phyloP scores from a whole-genome alignment of 371 early-diverging fungal genomes.

The Saksenaea oblongispora region DNA sequence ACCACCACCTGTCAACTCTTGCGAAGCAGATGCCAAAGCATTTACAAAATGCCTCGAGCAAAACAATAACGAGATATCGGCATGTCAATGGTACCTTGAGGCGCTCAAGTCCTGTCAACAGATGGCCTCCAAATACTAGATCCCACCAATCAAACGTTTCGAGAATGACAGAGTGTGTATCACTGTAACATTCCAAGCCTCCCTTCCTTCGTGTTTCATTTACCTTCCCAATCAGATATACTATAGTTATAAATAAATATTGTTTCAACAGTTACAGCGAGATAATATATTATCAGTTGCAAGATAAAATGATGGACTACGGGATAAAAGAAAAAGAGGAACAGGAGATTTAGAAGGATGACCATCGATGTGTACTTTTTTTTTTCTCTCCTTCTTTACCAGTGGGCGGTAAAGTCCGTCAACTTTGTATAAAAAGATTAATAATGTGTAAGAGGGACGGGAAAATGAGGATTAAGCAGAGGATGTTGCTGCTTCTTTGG shows the following conservation, averaged over 20 bases:
- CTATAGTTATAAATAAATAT: too few relatives aligned
- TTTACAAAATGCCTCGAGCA: constrained; percentile 79
- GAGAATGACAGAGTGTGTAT: too few relatives aligned
- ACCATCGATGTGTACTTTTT: too few relatives aligned
- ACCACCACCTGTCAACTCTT: constrained; percentile 24
- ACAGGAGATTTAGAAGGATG: too few relatives aligned
- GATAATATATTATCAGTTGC: too few relatives aligned
- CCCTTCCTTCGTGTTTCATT: too few relatives aligned
- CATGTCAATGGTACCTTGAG: constrained; percentile 82
- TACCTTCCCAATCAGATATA: too few relatives aligned
- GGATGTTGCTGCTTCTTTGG: constrained; percentile 20
- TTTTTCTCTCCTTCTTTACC: too few relatives aligned
- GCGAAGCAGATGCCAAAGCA: constrained; percentile 76
- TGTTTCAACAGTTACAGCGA: too few relatives aligned
- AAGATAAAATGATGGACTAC: too few relatives aligned
- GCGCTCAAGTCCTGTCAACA: constrained; percentile 79
- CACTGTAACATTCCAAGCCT: too few relatives aligned
- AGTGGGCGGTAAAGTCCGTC: not conserved
- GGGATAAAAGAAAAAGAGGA: too few relatives aligned
- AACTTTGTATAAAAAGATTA: not conserved
- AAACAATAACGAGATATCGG: constrained; percentile 66
- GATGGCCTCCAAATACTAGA: constrained; percentile 37
- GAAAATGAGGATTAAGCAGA: not conserved
- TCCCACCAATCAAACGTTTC: not conserved
- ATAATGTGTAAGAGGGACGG: not conserved